phyloP scores from a whole-genome alignment of 495 filamentous ascomycete species.

The Delitschia confertaspora region DNA sequence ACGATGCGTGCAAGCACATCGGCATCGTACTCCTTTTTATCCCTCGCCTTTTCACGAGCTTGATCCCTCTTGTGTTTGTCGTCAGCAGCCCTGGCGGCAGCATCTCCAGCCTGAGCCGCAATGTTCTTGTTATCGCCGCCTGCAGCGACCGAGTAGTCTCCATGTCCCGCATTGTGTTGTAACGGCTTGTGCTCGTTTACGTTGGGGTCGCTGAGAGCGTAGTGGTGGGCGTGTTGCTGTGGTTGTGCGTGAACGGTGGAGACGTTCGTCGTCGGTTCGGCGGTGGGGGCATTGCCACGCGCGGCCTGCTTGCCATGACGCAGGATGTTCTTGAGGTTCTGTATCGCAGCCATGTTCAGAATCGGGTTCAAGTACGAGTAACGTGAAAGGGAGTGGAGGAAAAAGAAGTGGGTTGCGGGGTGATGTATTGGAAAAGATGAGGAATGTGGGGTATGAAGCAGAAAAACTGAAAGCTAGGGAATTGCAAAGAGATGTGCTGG shows the following conservation, averaged over 20 bases:
- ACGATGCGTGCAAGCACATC: conserved; percentile 73
- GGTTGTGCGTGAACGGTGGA: conserved; percentile 59
- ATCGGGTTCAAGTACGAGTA: not conserved
- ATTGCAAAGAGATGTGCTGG: too few species aligned
- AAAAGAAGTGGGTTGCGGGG: not conserved
- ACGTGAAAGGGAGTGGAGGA: not conserved
- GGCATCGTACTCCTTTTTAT: conserved; percentile 51
- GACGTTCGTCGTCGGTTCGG: conserved; percentile 58
- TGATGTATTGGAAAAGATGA: not conserved
- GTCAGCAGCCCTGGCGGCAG: conserved; percentile 46
- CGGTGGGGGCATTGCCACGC: conserved; percentile 54
- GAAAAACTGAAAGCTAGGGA: not conserved
- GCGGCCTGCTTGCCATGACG: conserved; percentile 98
- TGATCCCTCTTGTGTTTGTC: conserved; percentile 38
- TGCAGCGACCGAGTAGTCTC: conserved; percentile 49
- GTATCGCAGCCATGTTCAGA: conserved; percentile 49
- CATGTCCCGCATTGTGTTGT: conserved; percentile 31
- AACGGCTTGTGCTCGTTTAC: conserved; percentile 38
- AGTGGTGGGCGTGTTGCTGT: conserved; percentile 45
- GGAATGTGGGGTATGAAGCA: too few species aligned
- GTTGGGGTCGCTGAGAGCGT: conserved; percentile 50
- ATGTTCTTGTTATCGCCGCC: conserved; percentile 52
- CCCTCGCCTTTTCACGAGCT: conserved; percentile 35
- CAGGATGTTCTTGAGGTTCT: conserved; percentile 95
- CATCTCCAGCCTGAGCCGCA: conserved; percentile 55